Conservation (phyloP, 768 basidiomycete species). For the Pulveroboletus sp. region DNA sequence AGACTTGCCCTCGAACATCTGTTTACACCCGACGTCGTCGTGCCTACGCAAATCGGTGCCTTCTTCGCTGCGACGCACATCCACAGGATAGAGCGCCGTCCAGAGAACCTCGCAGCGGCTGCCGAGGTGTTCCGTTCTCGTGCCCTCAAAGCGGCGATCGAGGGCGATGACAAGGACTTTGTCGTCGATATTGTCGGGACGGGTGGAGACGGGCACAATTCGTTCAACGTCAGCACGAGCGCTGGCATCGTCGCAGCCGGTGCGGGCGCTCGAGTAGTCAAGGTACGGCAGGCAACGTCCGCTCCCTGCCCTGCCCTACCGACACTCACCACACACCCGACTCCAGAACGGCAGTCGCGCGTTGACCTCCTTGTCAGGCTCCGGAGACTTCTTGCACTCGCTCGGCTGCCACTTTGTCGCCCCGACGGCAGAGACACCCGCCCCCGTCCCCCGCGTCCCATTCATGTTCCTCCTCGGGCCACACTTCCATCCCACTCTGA, state of each 20-base stretch:
- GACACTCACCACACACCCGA: background rate
- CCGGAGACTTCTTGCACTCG: slow-evolving; percentile 85
- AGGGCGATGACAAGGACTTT: slow-evolving; percentile 61
- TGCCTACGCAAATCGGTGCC: slow-evolving; percentile 77
- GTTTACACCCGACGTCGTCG: slow-evolving; percentile 58
- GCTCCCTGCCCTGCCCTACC: too few relatives aligned
- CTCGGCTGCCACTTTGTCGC: slow-evolving; percentile 73
- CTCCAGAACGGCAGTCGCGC: slow-evolving; percentile 83
- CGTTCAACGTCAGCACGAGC: slow-evolving; percentile 95
- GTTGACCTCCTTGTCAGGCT: slow-evolving; percentile 91
- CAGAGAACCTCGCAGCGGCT: slow-evolving; percentile 75
- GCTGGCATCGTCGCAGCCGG: slow-evolving; percentile 93
- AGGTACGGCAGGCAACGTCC: slow-evolving; percentile 42
- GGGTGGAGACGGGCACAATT: slow-evolving; percentile 89
- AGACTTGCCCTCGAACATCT: slow-evolving; percentile 68
- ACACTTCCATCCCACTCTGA: slow-evolving; percentile 87
- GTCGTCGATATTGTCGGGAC: slow-evolving; percentile 45
- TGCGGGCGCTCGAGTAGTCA: slow-evolving; percentile 88
- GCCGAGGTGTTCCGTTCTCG: slow-evolving; percentile 70
- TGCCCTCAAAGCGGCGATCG: slow-evolving; percentile 57
- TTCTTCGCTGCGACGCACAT: slow-evolving; percentile 86
- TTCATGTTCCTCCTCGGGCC: slow-evolving; percentile 94
- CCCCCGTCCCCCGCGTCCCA: slow-evolving; percentile 58
- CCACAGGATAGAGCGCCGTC: slow-evolving; percentile 67
- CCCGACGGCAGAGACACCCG: slow-evolving; percentile 41